Percentiles rank a stretch among this genome's conserved stretches.
phyloP scores from a whole-genome alignment of 2,329 filamentous ascomycete species.

The Xenoacremonium recifei region DNA sequence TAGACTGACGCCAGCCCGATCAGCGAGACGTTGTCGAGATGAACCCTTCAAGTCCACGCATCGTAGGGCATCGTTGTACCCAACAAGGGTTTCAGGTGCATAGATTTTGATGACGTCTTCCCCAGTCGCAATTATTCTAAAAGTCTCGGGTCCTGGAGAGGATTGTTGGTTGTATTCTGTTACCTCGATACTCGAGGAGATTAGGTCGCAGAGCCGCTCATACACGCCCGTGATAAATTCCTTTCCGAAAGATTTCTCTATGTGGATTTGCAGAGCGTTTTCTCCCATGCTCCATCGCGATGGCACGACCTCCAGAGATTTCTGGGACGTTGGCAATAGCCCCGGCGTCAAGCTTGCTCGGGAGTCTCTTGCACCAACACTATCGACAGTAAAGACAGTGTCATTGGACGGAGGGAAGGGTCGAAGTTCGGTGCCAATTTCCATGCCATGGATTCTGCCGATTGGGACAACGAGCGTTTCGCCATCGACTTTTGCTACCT shows the following conservation, averaged over 20 bases:
- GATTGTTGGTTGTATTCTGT: neutral
- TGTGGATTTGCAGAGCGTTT: neutral
- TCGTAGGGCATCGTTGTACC: too few species aligned
- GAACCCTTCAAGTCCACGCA: neutral
- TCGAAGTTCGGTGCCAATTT: neutral
- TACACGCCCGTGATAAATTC: neutral
- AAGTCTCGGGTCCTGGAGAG: neutral
- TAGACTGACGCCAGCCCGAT: neutral
- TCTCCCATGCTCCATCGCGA: slow-evolving; percentile 2
- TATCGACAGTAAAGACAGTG: neutral
- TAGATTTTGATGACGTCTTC: too few species aligned
- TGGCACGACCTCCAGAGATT: neutral
- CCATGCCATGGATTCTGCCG: neutral
- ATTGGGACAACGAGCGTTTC: neutral
- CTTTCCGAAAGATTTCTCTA: neutral
- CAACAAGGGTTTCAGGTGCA: too few species aligned
- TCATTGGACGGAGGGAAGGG: neutral
- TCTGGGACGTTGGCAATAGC: neutral
- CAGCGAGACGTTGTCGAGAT: neutral
- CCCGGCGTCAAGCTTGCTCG: neutral
- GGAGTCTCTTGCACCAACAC: neutral
- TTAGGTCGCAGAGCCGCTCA: neutral
- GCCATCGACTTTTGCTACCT: neutral
- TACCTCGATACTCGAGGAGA: neutral
- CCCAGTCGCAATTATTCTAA: too few species aligned